Evolutionary conservation across 2,329 filamentous ascomycete species (phyloP), one percentile per base, ranked within the genome.

Genomic region (Fusarium ramigenum): DNA sequence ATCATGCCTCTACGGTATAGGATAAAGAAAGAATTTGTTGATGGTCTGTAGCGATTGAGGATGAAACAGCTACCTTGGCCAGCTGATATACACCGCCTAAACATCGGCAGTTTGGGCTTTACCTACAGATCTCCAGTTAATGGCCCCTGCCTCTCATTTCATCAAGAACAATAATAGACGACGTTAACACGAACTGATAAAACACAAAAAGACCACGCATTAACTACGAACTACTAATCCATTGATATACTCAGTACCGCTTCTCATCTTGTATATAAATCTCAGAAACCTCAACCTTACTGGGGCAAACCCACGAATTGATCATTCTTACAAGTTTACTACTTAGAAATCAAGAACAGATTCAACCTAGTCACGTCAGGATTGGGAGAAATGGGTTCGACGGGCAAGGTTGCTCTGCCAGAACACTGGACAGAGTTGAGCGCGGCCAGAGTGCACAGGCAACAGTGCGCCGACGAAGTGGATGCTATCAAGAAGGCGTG

Each of bases 401-500:
- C 74, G 12, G 75, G 77, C 18, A 74, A 64, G 32, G 69, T 78
- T 61, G 74, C 77, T 58, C 75, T 83, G 52, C 82, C 82, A 19
- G 82, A 83, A 69, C 79, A 83, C 72, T 84, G 82, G 82, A 81
- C 81, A 46, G 82, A 83, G 73, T 80, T 83, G 60, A 80, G 75
- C 44, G 79, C 77, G 16, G 79, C 81, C 6, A 74, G 78, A 64
- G 76, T 67, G 37, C 79, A 83, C 62, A 75, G 77, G 62, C 72
- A 73, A 39, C 78, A 81, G 46, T 86, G 85, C 67, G 79, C 80
- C 43, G 78, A 82, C 21, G 83, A 86, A 60, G 79, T 87, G 25
- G 79, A 83, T 37, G 79, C 78, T 9, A 82, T 88, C 68, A 85
- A 83, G 67, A 74, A 76, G 23, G 77, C 79, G n/a, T 89, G 87